Percentiles rank a stretch among this genome's conserved stretches.
phyloP scores from a whole-genome alignment of 371 early-diverging fungal genomes.

The Rhizopus delemar region DNA sequence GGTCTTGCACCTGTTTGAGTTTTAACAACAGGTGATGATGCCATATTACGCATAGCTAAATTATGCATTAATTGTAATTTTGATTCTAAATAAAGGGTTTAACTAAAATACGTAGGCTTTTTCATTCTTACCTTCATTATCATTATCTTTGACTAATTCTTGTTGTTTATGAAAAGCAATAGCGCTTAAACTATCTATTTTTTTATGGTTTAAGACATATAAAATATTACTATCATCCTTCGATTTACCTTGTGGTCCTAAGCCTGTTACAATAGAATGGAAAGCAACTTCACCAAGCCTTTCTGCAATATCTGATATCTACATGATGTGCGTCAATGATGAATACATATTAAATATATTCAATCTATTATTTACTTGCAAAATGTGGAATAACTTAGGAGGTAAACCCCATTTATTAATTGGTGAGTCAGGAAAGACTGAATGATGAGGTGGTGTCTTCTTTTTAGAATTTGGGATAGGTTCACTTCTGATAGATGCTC shows the following conservation, averaged over 20 bases:
- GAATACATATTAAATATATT: not conserved
- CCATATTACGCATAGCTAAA: conserved; percentile 5
- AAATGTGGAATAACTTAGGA: conserved; percentile 24
- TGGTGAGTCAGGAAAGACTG: conserved; percentile 33
- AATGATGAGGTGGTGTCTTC: conserved; percentile 19
- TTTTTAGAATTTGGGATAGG: conserved; percentile 27
- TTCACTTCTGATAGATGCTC: conserved; percentile 15
- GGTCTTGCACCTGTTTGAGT: conserved; percentile 22
- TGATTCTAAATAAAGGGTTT: not conserved
- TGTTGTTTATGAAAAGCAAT: conserved; percentile 27
- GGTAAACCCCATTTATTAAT: conserved; percentile 47
- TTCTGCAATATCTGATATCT: conserved; percentile 28
- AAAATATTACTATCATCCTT: not conserved
- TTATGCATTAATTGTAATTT: conserved; percentile 11
- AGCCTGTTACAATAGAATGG: conserved; percentile 24
- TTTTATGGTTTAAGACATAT: not conserved
- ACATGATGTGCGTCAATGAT: not conserved
- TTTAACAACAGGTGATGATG: conserved; percentile 29
- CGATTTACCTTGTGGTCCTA: conserved; percentile 23
- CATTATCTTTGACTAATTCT: conserved; percentile 14
- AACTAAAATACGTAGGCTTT: not conserved
- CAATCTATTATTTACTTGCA: conserved; percentile 19
- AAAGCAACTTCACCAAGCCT: conserved; percentile 25
- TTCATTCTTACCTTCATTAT: conserved; percentile 12
- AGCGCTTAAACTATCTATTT: conserved; percentile 27